phyloP scores from a whole-genome alignment of 2,329 filamentous ascomycete species.

The Xylariaceae sp. region DNA sequence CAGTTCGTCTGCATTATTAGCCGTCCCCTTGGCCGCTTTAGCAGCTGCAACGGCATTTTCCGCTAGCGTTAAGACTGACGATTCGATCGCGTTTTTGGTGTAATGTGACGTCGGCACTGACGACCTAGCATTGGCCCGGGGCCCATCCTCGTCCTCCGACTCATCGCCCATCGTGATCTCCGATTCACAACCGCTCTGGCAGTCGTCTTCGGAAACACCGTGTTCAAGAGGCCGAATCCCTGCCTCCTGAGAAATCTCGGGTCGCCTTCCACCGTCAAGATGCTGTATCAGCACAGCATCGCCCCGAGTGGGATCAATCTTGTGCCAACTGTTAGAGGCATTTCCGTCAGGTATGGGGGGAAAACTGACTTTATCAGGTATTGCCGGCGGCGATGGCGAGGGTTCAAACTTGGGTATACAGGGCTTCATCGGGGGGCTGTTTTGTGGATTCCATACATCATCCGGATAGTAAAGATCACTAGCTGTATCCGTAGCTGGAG shows the following conservation, averaged over 20 bases:
- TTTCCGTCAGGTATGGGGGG: slow-evolving; percentile 37
- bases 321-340: slow-evolving; percentile 49
- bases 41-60: slow-evolving; percentile 28
- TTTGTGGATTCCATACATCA: slow-evolving; percentile 39
- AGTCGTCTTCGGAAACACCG: slow-evolving; percentile 40
- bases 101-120: slow-evolving; percentile 22
- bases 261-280: slow-evolving; percentile 58
- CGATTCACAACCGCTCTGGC: slow-evolving; percentile 32
- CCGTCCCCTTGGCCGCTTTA: slow-evolving; percentile 22
- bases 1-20: slow-evolving; percentile 20
- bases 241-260: slow-evolving; percentile 58
- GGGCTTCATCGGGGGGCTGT: slow-evolving; percentile 38
- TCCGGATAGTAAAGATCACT: slow-evolving; percentile 36
- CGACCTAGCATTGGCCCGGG: slow-evolving; percentile 32
- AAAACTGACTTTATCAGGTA: slow-evolving; percentile 42
- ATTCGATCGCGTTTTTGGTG: slow-evolving; percentile 17
- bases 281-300: slow-evolving; percentile 63
- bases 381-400: slow-evolving; percentile 47
- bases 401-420: slow-evolving; percentile 42
- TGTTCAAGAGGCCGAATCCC: slow-evolving; percentile 48
- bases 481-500: slow-evolving; percentile 33
- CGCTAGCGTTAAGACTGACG: slow-evolving; percentile 20
- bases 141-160: slow-evolving; percentile 30
- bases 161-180: slow-evolving; percentile 26
- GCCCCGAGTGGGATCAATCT: slow-evolving; percentile 52